A percentile compares a stretch with the other conserved stretches of the same genome.
These are phyloP conservation scores for Dothistroma pini DNA, from an alignment of 2,329 filamentous ascomycete genomes.

Conservation along the genomic window DNA sequence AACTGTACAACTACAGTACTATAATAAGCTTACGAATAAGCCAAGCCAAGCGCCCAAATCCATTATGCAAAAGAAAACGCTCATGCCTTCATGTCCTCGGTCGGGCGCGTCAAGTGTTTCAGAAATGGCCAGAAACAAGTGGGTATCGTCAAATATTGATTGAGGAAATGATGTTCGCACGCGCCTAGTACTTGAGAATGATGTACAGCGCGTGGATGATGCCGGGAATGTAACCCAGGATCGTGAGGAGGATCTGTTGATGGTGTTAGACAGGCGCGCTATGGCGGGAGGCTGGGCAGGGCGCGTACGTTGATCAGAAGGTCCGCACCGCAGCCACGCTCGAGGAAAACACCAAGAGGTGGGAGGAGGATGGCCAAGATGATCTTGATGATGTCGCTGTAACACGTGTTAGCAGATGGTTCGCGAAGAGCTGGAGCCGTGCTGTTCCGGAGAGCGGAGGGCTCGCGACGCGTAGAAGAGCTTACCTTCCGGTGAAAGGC, in stretches of 20 bases:
- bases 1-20: constrained; percentile 7
- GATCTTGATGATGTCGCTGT: constrained; percentile 73
- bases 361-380: constrained; percentile 87
- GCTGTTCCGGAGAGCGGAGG: constrained; percentile 5
- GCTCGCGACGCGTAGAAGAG: constrained; percentile 4
- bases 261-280: background rate
- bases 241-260: constrained; percentile 11
- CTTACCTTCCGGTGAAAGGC: constrained; percentile 59
- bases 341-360: constrained; percentile 88
- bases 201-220: constrained; percentile 87
- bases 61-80: background rate
- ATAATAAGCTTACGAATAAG: background rate
- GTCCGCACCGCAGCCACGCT: constrained; percentile 83
- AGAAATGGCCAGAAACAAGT: background rate
- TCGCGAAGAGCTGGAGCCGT: constrained; percentile 4
- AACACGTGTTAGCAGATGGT: constrained; percentile 10
- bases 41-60: background rate
- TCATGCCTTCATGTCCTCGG: constrained; percentile 2
- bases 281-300: constrained; percentile 54
- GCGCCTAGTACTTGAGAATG: constrained; percentile 6
- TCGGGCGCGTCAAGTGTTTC: background rate
- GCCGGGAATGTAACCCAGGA: constrained; percentile 54
- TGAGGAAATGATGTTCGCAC: background rate
- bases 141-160: constrained; percentile 3
- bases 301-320: constrained; percentile 90